Evolutionary conservation across 225 moss, liverwort and hornwort species (phyloP), one percentile per base, ranked within the genome.

Genomic region (Pseudoscleropodium purum): DNA sequence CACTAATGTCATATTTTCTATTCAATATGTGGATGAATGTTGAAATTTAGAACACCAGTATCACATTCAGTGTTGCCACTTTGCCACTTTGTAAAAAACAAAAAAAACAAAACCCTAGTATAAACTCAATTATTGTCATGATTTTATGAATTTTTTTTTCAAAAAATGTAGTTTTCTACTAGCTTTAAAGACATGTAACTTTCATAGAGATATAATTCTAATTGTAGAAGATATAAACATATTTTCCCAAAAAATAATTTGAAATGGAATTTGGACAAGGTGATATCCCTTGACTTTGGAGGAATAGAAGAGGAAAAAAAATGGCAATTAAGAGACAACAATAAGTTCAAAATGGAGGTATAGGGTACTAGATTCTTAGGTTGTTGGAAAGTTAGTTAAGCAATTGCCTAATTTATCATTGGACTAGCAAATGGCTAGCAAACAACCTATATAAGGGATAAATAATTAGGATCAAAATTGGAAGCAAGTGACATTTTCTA

Each of bases 261-360:
- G 4, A 43, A 3, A 10, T 0, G 0, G 0, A 45, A 0, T 6
- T 19, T 49, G 0, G 3, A 1, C 12, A 76, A 51, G 34, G 34
- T 33, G 29, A 76, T 49, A 34, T 49, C 51, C 33, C 1, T 76
- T 76, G 33, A 33, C 13, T 33, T 76, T 33, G 1, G 8, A 49
- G 5, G 31, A 18, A 18, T 31, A 47, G 10, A 1, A 41, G 26
- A 72, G 1, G 8, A 13, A 14, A 0, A 7, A 2, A 13, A 74
- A 29, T 45, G 45, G 29, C 17, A 1, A 70, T 41, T 68, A 27
- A 73, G 1, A 47, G 10, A 74, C 0, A 4, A 16, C 4, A 31
- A 19, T 45, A 49, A 6, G 7, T 49, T 75, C 4, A 4, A 75
- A 75, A 49, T 49, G 11, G 11, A 75, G 9, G 73, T 27, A 27